phyloP scores from a whole-genome alignment of 2,329 filamentous ascomycete species.

The Raffaelea arxii region DNA sequence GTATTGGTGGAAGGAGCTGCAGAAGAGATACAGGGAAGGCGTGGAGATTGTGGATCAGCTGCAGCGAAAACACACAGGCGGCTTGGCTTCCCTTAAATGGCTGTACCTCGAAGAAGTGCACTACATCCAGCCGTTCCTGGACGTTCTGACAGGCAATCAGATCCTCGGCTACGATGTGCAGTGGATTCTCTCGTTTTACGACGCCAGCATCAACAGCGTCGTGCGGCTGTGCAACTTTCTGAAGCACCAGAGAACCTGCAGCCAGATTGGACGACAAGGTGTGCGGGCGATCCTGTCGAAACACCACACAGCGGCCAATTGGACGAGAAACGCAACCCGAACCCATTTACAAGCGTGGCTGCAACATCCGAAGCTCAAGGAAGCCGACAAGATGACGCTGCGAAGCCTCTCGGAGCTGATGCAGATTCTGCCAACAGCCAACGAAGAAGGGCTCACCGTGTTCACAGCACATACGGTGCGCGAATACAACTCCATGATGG shows the following conservation, averaged over 20 bases:
- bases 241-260: conserved; percentile 2
- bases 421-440: conserved; percentile 3
- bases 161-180: conserved; percentile 4
- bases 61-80: conserved; percentile 1
- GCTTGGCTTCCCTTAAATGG: conserved; percentile 6
- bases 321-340: conserved; percentile 8
- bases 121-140: conserved; percentile 4
- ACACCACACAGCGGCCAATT: conserved; percentile 4
- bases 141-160: conserved; percentile 6
- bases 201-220: conserved; percentile 7
- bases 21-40: neutral
- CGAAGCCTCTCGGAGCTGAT: conserved; percentile 7
- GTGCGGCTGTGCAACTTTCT: conserved; percentile 10
- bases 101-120: conserved; percentile 9
- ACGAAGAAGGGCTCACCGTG: conserved; percentile 5
- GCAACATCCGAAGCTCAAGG: conserved; percentile 6
- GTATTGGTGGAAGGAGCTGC: conserved; percentile 7
- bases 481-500: conserved; percentile 11
- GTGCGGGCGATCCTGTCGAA: conserved; percentile 10
- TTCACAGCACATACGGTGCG: conserved; percentile 7
- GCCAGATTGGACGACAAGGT: conserved; percentile 1
- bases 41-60: conserved; percentile 6
- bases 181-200: conserved; percentile 11
- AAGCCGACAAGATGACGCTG: conserved; percentile 9
- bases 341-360: conserved; percentile 12